phyloP scores from a whole-genome alignment of 352 stramenopile species.

The Phytophthora tubulina region DNA sequence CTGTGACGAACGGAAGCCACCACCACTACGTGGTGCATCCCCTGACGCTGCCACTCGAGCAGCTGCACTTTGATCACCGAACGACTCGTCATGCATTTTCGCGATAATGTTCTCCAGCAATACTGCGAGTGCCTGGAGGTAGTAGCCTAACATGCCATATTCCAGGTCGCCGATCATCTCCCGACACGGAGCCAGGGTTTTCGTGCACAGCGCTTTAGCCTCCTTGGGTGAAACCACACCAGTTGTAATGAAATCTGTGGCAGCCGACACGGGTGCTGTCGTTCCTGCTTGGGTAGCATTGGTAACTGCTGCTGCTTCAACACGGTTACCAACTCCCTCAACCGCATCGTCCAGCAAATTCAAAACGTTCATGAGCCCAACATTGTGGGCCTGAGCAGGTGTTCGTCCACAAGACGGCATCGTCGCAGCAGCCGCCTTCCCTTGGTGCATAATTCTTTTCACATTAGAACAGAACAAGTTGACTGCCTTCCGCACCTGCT shows the following conservation, averaged over 20 bases:
- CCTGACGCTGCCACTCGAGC: constrained; percentile 11
- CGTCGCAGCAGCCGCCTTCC: constrained; percentile 56
- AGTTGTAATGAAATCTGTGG: constrained; percentile 13
- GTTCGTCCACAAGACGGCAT: constrained; percentile 67
- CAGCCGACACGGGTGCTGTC: constrained; percentile 6
- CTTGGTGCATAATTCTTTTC: constrained; percentile 78
- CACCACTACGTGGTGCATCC: constrained; percentile 28
- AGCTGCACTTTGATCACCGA: constrained; percentile 54
- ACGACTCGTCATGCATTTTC: constrained; percentile 90
- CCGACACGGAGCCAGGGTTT: constrained; percentile 56
- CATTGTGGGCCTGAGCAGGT: constrained; percentile 81
- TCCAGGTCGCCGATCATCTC: constrained; percentile 64
- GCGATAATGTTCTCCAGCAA: constrained; percentile 72
- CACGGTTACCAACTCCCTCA: constrained; percentile 59
- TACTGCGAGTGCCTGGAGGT: constrained; percentile 70
- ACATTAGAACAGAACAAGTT: constrained; percentile 77
- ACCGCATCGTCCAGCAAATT: constrained; percentile 74
- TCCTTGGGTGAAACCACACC: constrained; percentile 49
- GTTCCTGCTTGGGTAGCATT: constrained; percentile 23
- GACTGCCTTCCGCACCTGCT: constrained; percentile 72
- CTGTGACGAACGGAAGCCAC: constrained; percentile 25
- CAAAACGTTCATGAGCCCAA: constrained; percentile 73
- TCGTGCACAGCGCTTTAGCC: constrained; percentile 47
- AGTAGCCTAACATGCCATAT: constrained; percentile 72
- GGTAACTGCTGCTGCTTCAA: constrained; percentile 34